Evolutionary conservation across 2,329 filamentous ascomycete species (phyloP).

Genomic region (Paecilomyces sp.): DNA sequence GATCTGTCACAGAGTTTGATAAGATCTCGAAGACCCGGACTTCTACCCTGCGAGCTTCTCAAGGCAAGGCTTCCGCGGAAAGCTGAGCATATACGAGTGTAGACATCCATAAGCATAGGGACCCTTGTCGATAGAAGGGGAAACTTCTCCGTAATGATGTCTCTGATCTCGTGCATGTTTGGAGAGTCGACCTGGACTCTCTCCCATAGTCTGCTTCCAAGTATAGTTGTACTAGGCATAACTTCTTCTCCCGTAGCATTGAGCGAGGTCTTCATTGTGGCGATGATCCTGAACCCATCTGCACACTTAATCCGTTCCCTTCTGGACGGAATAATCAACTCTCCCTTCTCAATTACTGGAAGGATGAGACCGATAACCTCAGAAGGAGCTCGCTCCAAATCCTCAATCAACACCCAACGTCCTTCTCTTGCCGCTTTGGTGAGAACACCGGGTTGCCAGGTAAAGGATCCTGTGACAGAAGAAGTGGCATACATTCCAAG

Average conservation of each 20-base stretch:
- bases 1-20: slow-evolving; percentile 86
- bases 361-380: slow-evolving; percentile 91
- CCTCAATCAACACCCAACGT: slow-evolving; percentile 94
- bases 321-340: slow-evolving; percentile 81
- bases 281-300: slow-evolving; percentile 81
- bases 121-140: slow-evolving; percentile 57
- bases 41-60: slow-evolving; percentile 41
- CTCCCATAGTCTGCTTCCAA: slow-evolving; percentile 84
- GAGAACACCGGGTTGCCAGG: slow-evolving; percentile 85
- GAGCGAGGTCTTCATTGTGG: slow-evolving; percentile 69
- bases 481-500: slow-evolving; percentile 91
- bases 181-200: slow-evolving; percentile 63
- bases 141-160: slow-evolving; percentile 65
- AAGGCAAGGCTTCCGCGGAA: slow-evolving; percentile 31
- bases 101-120: slow-evolving; percentile 50
- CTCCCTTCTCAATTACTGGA: slow-evolving; percentile 85
- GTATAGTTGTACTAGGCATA: slow-evolving; percentile 59
- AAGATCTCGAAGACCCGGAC: slow-evolving; percentile 67
- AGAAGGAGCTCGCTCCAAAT: slow-evolving; percentile 87
- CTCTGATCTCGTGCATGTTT: slow-evolving; percentile 60
- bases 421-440: slow-evolving; percentile 92
- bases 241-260: slow-evolving; percentile 65
- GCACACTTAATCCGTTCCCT: slow-evolving; percentile 79
- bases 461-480: slow-evolving; percentile 78
- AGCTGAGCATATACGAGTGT: slow-evolving; percentile 35